Evolutionary conservation across 108 stramenopile genomes (phyloP), one percentile per base, ranked within the genome.

Genomic region (Cyclotella sp.): DNA sequence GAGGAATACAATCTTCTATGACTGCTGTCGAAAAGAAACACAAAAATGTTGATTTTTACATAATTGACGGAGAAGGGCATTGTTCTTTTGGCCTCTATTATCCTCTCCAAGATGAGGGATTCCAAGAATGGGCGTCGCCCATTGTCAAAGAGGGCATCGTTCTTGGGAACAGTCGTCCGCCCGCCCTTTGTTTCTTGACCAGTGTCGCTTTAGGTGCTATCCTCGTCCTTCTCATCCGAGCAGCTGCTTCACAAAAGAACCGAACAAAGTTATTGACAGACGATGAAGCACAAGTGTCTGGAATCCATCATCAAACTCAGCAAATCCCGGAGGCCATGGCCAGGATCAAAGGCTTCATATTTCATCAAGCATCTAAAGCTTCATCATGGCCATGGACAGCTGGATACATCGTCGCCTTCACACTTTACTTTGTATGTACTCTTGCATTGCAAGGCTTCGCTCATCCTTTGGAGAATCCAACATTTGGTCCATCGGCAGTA

Each of bases 21-120:
- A 49, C 44, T 6, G 71, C 46, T 30, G 77, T 87, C 11, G 40
- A 82, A 55, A 76, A 62, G 51, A 82, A 72, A 26, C 86, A 87
- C 28, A 59, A 46, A 26, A 87, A 87, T 52, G 81, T 85, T 30
- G 53, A 78, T 30, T 70, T 76, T 1, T 87, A 53, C 53, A 64
- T 72, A 19, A 85, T 85, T 19, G 86, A 85, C 42, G 73, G 77
- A 3, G 84, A 87, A 72, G 86, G 84, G 0, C 86, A 87, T 44
- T 87, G 86, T 44, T 68, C 71, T 9, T 87, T 87, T 76, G 86
- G 86, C 21, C 44, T 84, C 47, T 87, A 87, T 53, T 87, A 87
- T 62, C 80, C 81, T 2, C 63, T 87, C 18, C 81, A 75, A 60
- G 76, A 82, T n/a, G 69, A 60, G 24, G 64, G 72, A 4, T 87